A percentile compares a stretch with the other conserved stretches of the same genome.
Evolutionary conservation across 23 red algal genomes (phyloP).

Genomic region (Chondrus crispus): DNA sequence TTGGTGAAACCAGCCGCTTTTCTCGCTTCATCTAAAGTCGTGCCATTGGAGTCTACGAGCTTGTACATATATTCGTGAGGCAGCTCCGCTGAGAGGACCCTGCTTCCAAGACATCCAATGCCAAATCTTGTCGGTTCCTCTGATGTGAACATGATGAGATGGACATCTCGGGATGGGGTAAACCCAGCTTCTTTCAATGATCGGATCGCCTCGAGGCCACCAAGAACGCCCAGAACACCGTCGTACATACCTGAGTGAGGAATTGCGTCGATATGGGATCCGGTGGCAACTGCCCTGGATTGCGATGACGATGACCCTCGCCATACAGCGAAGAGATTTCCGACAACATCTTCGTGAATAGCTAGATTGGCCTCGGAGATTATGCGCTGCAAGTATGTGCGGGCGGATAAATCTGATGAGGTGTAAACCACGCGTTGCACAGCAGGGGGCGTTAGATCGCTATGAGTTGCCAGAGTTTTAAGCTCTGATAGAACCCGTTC

Average conservation of each 20-base stretch:
- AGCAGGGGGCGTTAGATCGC: constrained; percentile 46
- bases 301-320: not conserved
- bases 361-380: constrained; percentile 34
- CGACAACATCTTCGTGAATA: constrained; percentile 56
- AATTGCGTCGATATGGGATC: constrained; percentile 74
- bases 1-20: constrained; percentile 46
- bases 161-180: constrained; percentile 34
- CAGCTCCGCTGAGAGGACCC: constrained; percentile 27
- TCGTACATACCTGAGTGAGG: constrained; percentile 72
- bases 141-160: constrained; percentile 70
- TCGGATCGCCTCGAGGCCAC: constrained; percentile 64
- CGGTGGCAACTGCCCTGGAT: constrained; percentile 48
- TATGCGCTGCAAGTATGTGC: constrained; percentile 23
- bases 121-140: constrained; percentile 87
- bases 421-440: constrained; percentile 67
- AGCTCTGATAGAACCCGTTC: constrained; percentile 2
- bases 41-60: constrained; percentile 25
- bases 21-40: constrained; percentile 33
- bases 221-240: constrained; percentile 67
- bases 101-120: constrained; percentile 66
- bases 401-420: constrained; percentile 51
- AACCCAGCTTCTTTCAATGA: constrained; percentile 46
- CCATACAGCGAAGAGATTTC: constrained; percentile 68
- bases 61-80: not conserved
- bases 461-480: constrained; percentile 31